A percentile compares a stretch with the other conserved stretches of the same genome.
These are phyloP conservation scores for Senna tora DNA, from an alignment of 306 rosid species.

Conservation along the genomic window DNA sequence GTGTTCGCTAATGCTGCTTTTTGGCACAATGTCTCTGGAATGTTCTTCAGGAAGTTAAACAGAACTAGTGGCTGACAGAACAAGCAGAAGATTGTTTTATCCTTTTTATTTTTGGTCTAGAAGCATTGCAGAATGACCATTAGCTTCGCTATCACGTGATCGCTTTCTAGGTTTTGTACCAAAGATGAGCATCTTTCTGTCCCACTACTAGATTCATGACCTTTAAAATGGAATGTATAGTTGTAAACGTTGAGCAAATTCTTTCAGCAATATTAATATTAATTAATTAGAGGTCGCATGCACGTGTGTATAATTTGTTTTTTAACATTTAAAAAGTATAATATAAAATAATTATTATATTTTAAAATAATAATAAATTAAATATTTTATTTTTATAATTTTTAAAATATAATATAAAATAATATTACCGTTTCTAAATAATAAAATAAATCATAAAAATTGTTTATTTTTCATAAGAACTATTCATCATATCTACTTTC, in stretches of 20 bases:
- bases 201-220: slow-evolving; percentile 19
- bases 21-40: slow-evolving; percentile 24
- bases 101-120: slow-evolving; percentile 36
- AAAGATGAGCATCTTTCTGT: slow-evolving; percentile 19
- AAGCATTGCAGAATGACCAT: slow-evolving; percentile 32
- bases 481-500: too few relatives aligned
- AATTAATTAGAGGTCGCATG: slow-evolving; percentile 13
- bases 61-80: slow-evolving; percentile 28
- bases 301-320: too few relatives aligned
- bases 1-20: slow-evolving; percentile 28
- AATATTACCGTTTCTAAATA: too few relatives aligned
- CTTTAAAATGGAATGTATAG: slow-evolving; percentile 26
- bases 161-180: slow-evolving; percentile 34
- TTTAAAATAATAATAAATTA: too few relatives aligned
- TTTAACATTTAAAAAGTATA: too few relatives aligned
- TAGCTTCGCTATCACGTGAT: slow-evolving; percentile 24
- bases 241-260: slow-evolving; percentile 32
- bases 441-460: too few relatives aligned
- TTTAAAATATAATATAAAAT: too few relatives aligned
- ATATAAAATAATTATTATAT: too few relatives aligned
- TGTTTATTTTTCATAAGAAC: too few relatives aligned
- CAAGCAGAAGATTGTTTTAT: slow-evolving; percentile 1
- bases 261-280: slow-evolving; percentile 13
- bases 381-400: too few relatives aligned
- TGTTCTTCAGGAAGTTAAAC: slow-evolving; percentile 23